Evolutionary conservation across 2,329 filamentous ascomycete genomes (phyloP).

Genomic region (Pseudofabraea citricarpa): DNA sequence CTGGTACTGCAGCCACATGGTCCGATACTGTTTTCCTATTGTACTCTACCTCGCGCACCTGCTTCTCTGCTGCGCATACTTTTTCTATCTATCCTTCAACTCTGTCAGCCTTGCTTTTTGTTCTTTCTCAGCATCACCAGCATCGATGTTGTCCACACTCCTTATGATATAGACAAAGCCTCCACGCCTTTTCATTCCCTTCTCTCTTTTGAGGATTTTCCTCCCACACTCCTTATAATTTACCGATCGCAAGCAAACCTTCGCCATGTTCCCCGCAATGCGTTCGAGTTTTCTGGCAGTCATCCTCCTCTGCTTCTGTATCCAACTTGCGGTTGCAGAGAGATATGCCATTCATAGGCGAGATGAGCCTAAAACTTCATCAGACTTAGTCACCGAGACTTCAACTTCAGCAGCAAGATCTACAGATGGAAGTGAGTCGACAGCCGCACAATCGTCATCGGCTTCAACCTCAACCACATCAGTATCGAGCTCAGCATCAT

Average conservation of each 20-base stretch:
- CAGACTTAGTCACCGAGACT: conserved; percentile 11
- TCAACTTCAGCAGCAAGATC: conserved; percentile 7
- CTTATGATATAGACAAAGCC: background rate
- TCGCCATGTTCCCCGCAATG: conserved; percentile 14
- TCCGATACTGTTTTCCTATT: no score
- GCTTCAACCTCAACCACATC: conserved; percentile 9
- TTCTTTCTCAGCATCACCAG: background rate
- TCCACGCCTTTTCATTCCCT: background rate
- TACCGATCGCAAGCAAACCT: background rate
- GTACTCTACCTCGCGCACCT: background rate
- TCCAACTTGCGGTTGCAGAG: conserved; percentile 16
- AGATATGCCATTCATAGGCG: conserved; percentile 15
- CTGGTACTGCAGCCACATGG: background rate
- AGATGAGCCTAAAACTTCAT: conserved; percentile 20
- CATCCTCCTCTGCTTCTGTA: conserved; percentile 19
- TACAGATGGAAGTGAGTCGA: conserved; percentile 7
- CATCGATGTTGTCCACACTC: background rate
- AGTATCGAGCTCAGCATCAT: conserved; percentile 4
- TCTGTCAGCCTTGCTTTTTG: background rate
- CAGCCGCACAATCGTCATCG: conserved; percentile 6
- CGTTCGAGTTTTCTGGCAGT: conserved; percentile 14
- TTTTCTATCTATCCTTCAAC: background rate
- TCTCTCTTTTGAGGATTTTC: background rate
- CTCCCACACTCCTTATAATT: background rate
- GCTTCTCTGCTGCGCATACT: background rate